phyloP scores from a whole-genome alignment of 2,329 filamentous ascomycete genomes.

The Anthostomella pinea region DNA sequence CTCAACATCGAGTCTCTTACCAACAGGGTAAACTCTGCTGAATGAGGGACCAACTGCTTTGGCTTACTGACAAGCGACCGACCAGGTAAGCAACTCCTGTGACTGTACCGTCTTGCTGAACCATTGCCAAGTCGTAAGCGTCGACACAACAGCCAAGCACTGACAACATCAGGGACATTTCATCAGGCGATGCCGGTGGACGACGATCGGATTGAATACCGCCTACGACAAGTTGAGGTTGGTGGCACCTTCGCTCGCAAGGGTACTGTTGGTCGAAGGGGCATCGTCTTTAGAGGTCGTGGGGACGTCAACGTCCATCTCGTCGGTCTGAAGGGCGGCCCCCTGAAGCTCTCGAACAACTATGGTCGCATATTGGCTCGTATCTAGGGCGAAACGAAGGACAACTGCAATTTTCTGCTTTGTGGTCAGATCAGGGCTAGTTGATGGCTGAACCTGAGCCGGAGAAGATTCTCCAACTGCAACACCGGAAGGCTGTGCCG shows the following conservation, averaged over 20 bases:
- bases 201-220: neutral
- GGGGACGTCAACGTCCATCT: too few species aligned
- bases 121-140: too few species aligned
- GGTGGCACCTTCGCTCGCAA: neutral
- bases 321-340: constrained; percentile 2
- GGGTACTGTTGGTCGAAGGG: neutral
- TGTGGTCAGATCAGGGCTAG: constrained; percentile 6
- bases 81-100: too few species aligned
- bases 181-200: too few species aligned
- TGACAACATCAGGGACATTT: too few species aligned
- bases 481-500: constrained; percentile 2
- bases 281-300: too few species aligned
- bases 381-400: constrained; percentile 31
- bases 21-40: too few species aligned
- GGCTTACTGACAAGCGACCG: too few species aligned
- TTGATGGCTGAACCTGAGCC: neutral
- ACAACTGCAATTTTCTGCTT: constrained; percentile 32
- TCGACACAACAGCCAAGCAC: too few species aligned
- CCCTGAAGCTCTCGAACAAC: constrained; percentile 34
- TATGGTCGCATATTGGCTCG: constrained; percentile 35
- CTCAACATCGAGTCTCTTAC: too few species aligned
- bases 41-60: too few species aligned
- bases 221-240: neutral
- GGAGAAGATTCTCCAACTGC: constrained; percentile 4
- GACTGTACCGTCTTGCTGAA: too few species aligned